Evolutionary conservation across 1,284 basidiomycete species (phyloP), one percentile per base, ranked within the genome.

Genomic region (Ustilago cynodontis): DNA sequence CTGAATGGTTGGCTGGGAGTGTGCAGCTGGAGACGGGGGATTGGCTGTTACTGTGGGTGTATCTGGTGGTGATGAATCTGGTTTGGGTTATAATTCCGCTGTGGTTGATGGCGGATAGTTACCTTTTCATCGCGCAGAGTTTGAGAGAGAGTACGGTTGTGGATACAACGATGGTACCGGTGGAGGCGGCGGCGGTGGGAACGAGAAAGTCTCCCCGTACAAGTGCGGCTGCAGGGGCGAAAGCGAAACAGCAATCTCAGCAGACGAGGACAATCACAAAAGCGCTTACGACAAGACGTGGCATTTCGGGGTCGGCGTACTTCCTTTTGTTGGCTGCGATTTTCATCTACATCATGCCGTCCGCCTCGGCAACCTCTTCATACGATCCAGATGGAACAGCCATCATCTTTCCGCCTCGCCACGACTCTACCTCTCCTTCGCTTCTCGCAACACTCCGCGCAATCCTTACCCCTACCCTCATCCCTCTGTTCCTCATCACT

Each of bases 1-100:
- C 82, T 5, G 83, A 84, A 54, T 83, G 81, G 81, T 58, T 84
- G 26, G 64, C 70, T 6, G 75, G 78, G 3, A 71, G 62, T 35
- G 35, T 26, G 5, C 18, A 20, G 13, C 28, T 66, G 43, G 53
- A 59, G 37, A 67, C 65, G 8, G 31, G 18, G 10, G 63, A 65
- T 18, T 76, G 73, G 73, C 24, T 76, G 59, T 35, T 67, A 41
- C 20, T 64, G 55, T 71, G 73, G 74, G 68, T 77, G n/a, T 77
- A 77, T 51, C 61, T 79, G 55, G 61, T 62, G 50, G 35, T 70
- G 5, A 74, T 79, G 74, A 77, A 77, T 41, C 11, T 73, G 29
- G 60, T 74, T 20, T 79, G 78, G 75, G 75, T 77, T 5, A 62
- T 66, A 22, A 47, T 80, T 8, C 78, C 75, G 41, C 33, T 60